These are phyloP conservation scores for Debaryomycetaceae sp. DNA, from an alignment of 1,139 yeast species.

Conservation along the genomic window DNA sequence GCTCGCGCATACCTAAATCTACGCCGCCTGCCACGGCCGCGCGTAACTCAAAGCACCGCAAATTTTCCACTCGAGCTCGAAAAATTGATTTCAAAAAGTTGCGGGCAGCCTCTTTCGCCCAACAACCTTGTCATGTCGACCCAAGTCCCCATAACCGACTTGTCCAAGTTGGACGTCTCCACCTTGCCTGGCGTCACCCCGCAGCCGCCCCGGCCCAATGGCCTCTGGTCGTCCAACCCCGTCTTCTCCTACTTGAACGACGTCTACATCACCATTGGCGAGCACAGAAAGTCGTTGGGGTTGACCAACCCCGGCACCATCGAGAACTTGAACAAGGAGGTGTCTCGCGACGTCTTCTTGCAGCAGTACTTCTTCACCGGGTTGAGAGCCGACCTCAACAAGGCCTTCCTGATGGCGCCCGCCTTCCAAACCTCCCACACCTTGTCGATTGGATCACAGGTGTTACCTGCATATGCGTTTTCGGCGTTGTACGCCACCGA, in stretches of 20 bases:
- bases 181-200: constrained; percentile 57
- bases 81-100: neutral
- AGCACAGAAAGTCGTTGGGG: constrained; percentile 78
- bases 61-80: constrained; percentile 1
- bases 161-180: constrained; percentile 49
- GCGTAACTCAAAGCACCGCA: constrained; percentile 3
- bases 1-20: neutral
- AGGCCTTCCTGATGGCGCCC: constrained; percentile 87
- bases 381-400: constrained; percentile 91
- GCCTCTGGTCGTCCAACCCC: constrained; percentile 84
- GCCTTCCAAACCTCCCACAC: constrained; percentile 98
- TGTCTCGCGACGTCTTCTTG: constrained; percentile 85
- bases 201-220: constrained; percentile 43
- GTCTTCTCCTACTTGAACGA: constrained; percentile 76
- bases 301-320: constrained; percentile 91
- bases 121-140: constrained; percentile 9
- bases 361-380: constrained; percentile 93
- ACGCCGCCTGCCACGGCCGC: neutral
- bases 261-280: constrained; percentile 65
- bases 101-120: neutral
- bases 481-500: constrained; percentile 89
- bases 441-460: constrained; percentile 81
- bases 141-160: constrained; percentile 45
- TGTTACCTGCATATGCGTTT: constrained; percentile 88
- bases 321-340: constrained; percentile 92